Conservation (phyloP, 768 basidiomycete genomes). For the Calvatia gigantea region DNA sequence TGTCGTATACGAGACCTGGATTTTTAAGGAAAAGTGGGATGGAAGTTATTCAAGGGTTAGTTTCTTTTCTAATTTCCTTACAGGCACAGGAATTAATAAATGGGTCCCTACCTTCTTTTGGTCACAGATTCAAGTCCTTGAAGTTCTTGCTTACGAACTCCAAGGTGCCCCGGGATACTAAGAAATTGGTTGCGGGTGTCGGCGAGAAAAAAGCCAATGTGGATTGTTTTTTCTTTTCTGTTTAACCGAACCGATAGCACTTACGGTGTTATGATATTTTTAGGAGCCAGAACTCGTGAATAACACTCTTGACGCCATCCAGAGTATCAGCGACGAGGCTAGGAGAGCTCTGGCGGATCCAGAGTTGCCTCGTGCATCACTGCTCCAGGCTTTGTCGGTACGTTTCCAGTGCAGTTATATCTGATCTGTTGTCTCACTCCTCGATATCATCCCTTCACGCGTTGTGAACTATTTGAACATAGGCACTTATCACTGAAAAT, state of each 20-base stretch:
- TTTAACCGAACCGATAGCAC: background rate
- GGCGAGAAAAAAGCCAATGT: constrained; percentile 64
- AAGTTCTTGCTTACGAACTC: constrained; percentile 92
- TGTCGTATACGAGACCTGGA: constrained; percentile 82
- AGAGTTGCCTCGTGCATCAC: constrained; percentile 58
- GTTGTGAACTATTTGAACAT: constrained; percentile 13
- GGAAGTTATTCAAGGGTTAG: constrained; percentile 83
- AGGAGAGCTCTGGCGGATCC: constrained; percentile 69
- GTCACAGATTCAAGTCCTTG: constrained; percentile 79
- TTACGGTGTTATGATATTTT: constrained; percentile 4
- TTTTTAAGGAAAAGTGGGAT: constrained; percentile 78
- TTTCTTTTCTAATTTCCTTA: constrained; percentile 9
- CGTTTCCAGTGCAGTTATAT: constrained; percentile 22
- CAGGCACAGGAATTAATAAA: background rate
- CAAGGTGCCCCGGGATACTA: constrained; percentile 90
- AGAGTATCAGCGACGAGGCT: constrained; percentile 82
- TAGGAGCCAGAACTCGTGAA: constrained; percentile 87
- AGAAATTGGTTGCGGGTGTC: constrained; percentile 90
- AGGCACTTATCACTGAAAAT: constrained; percentile 88
- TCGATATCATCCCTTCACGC: constrained; percentile 1
- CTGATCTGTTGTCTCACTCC: constrained; percentile 13
- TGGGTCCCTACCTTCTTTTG: constrained; percentile 13
- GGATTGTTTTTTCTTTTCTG: constrained; percentile 18
- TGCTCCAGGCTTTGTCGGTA: constrained; percentile 70
- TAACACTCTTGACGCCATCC: constrained; percentile 75